A percentile compares a stretch with the other conserved stretches of the same genome.
Conservation (phyloP, 257 asterid species). For the Sherardia arvensis region DNA sequence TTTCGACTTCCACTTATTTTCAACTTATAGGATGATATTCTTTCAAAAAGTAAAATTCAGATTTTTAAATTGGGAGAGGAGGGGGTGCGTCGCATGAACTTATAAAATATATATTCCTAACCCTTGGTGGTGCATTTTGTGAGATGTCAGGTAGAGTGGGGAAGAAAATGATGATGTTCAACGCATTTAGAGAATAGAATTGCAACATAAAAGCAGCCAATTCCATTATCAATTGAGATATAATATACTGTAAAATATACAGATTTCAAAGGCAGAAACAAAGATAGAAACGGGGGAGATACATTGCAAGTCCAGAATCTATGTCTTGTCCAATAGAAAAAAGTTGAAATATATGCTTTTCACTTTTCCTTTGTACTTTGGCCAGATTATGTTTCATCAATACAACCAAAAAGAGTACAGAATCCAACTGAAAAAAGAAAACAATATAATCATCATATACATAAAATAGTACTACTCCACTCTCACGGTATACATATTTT, state of each 20-base stretch:
- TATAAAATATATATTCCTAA: too few relatives aligned
- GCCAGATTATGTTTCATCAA: not conserved
- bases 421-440: not conserved
- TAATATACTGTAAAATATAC: not conserved
- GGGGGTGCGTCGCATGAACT: not conserved
- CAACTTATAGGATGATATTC: too few relatives aligned
- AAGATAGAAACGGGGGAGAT: not conserved
- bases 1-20: too few relatives aligned
- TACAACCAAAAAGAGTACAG: not conserved
- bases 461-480: too few relatives aligned
- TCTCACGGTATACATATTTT: too few relatives aligned
- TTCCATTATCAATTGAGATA: not conserved
- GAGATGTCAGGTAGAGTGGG: not conserved
- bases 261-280: not conserved
- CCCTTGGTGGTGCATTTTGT: not conserved
- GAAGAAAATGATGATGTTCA: conserved; percentile 7
- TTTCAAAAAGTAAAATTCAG: too few relatives aligned
- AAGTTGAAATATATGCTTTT: not conserved
- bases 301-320: conserved; percentile 5
- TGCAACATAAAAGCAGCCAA: not conserved
- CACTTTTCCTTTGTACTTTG: conserved; percentile 7
- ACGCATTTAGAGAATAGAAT: conserved; percentile 4
- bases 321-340: conserved; percentile 6
- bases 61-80: not conserved
- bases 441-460: not conserved